phyloP scores from a whole-genome alignment of 345 rosid genomes.

The Eutrema japonicum region DNA sequence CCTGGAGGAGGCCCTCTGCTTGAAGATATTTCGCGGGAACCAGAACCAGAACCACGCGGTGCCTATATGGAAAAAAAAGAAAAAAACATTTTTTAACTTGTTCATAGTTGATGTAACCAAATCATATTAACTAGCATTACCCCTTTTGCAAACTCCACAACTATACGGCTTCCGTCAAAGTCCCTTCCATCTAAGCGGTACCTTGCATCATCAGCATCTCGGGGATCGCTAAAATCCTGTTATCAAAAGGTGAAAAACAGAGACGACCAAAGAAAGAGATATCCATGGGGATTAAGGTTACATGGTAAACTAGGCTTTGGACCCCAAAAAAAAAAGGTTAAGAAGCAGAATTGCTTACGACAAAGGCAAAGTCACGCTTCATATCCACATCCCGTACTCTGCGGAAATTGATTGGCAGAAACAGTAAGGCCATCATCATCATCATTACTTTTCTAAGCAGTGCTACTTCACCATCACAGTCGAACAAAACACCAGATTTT shows the following conservation, averaged over 20 bases:
- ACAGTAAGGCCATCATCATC: conserved; percentile 80
- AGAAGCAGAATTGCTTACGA: conserved; percentile 50
- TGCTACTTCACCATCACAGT: conserved; percentile 81
- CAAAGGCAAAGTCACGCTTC: conserved; percentile 98
- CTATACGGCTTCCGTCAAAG: conserved; percentile 79
- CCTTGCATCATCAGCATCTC: conserved; percentile 95
- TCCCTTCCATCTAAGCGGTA: conserved; percentile 75
- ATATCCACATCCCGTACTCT: conserved; percentile 97
- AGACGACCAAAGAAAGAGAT: conserved; percentile 29
- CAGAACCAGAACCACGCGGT: conserved; percentile 57
- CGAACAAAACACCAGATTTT: conserved; percentile 85
- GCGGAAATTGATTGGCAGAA: conserved; percentile 90
- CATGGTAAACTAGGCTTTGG: neutral
- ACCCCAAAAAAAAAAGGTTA: neutral
- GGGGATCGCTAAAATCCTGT: conserved; percentile 88
- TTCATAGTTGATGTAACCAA: neutral
- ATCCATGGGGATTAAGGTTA: neutral
- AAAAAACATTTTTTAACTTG: neutral
- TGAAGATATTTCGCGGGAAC: conserved; percentile 65
- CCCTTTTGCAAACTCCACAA: conserved; percentile 87
- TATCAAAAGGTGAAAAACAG: conserved; percentile 13
- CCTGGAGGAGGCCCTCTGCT: conserved; percentile 93
- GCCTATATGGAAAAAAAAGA: conserved; percentile 44
- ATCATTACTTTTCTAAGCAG: conserved; percentile 73
- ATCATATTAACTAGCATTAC: conserved; percentile 32